These are phyloP conservation scores for Bertia moriformis DNA, from an alignment of 2,329 filamentous ascomycete genomes.

Conservation along the genomic window DNA sequence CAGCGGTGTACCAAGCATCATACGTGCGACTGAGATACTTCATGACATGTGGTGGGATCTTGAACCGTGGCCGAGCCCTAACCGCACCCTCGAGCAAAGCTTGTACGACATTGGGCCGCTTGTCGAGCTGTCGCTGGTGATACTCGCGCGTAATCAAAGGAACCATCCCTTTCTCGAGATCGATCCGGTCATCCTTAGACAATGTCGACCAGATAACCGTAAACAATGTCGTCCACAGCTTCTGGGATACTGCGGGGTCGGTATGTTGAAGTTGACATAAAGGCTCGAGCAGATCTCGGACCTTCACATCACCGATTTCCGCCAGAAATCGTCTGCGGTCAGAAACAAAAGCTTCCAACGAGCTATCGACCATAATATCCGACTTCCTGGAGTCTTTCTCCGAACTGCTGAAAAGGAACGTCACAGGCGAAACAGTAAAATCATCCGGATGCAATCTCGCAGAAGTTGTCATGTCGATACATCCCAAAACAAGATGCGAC, in stretches of 20 bases:
- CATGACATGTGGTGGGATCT: conserved; percentile 86
- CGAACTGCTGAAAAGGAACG: conserved; percentile 60
- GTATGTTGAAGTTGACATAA: conserved; percentile 84
- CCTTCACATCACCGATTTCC: conserved; percentile 73
- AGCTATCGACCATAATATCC: conserved; percentile 64
- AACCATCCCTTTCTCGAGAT: conserved; percentile 86
- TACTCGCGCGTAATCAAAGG: conserved; percentile 85
- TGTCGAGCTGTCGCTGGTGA: conserved; percentile 85
- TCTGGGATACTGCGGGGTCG: conserved; percentile 66
- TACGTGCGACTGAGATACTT: conserved; percentile 91
- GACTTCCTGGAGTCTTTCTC: conserved; percentile 51
- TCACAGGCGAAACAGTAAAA: conserved; percentile 63
- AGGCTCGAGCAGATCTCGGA: conserved; percentile 78
- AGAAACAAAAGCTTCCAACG: conserved; percentile 65
- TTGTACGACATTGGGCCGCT: conserved; percentile 87
- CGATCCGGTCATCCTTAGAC: conserved; percentile 71
- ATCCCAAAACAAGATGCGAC: conserved; percentile 80
- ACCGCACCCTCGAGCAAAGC: conserved; percentile 80
- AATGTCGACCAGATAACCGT: conserved; percentile 87
- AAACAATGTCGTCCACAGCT: conserved; percentile 83
- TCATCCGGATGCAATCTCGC: conserved; percentile 72
- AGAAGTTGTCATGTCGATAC: conserved; percentile 69
- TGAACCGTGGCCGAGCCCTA: conserved; percentile 72
- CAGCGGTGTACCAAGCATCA: conserved; percentile 91
- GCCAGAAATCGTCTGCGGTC: conserved; percentile 70